Evolutionary conservation across 495 filamentous ascomycete species (phyloP).

Genomic region (Evansstolkia leycettana): DNA sequence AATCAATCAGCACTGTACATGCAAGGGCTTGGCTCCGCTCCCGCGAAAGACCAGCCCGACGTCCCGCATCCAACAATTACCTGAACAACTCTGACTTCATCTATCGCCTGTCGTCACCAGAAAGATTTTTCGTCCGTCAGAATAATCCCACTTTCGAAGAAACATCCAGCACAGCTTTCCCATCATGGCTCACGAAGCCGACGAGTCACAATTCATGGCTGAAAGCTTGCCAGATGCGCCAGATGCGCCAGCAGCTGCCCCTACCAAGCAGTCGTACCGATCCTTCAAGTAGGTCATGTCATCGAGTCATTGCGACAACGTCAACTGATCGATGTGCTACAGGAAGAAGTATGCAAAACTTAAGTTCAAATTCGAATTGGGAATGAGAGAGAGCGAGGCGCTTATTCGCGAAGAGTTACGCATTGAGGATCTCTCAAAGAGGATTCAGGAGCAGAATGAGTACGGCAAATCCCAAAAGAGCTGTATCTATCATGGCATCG

Average conservation of each 20-base stretch:
- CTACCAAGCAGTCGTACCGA: conserved; percentile 25
- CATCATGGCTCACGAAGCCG: conserved; percentile 21
- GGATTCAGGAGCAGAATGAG: conserved; percentile 84
- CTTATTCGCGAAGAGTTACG: conserved; percentile 68
- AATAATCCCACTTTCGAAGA: too few species aligned
- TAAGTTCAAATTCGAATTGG: conserved; percentile 70
- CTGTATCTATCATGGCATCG: too few species aligned
- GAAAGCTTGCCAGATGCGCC: conserved; percentile 23
- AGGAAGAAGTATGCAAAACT: conserved; percentile 97
- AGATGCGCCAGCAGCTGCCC: conserved; percentile 9
- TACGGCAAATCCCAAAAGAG: conserved; percentile 17
- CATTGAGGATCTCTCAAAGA: conserved; percentile 58
- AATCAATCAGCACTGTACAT: too few species aligned
- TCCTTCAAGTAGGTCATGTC: conserved; percentile 36
- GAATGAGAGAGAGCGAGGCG: conserved; percentile 66
- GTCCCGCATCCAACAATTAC: too few species aligned
- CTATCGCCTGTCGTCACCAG: too few species aligned
- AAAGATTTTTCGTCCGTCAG: too few species aligned
- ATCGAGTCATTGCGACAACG: neutral
- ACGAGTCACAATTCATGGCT: conserved; percentile 13
- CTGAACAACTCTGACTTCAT: too few species aligned
- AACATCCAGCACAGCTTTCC: neutral
- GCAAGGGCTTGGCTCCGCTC: too few species aligned
- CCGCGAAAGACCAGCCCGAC: too few species aligned
- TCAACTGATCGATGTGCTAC: conserved; percentile 21